Evolutionary conservation across 2,329 filamentous ascomycete genomes (phyloP).

Genomic region (Dissoconium aciculare): DNA sequence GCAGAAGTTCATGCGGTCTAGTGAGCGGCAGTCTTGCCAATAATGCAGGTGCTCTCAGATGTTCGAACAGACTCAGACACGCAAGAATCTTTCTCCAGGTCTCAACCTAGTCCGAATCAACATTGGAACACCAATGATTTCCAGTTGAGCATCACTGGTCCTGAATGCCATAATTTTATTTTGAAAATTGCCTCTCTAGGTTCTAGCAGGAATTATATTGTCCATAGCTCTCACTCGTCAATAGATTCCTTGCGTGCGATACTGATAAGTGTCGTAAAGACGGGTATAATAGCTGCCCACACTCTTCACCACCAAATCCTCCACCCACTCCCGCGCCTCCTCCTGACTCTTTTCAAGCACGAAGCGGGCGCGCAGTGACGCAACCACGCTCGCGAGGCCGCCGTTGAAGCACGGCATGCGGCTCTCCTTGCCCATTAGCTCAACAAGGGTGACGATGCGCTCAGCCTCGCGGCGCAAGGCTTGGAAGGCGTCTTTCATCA

Average conservation of each 20-base stretch:
- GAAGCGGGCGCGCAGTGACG: constrained; percentile 56
- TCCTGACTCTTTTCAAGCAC: constrained; percentile 71
- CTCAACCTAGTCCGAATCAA: too few relatives aligned
- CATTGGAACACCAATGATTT: too few relatives aligned
- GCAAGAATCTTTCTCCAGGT: too few relatives aligned
- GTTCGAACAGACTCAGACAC: too few relatives aligned
- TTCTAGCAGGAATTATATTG: too few relatives aligned
- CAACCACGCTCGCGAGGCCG: constrained; percentile 56
- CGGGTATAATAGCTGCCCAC: constrained; percentile 77
- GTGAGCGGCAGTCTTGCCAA: too few relatives aligned
- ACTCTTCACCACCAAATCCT: constrained; percentile 68
- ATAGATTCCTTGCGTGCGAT: constrained; percentile 77
- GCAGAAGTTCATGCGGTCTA: too few relatives aligned
- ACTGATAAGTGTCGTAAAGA: constrained; percentile 63
- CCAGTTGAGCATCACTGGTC: too few relatives aligned
- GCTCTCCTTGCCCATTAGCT: constrained; percentile 69
- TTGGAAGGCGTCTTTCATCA: constrained; percentile 76
- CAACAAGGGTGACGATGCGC: constrained; percentile 65
- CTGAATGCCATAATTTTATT: too few relatives aligned
- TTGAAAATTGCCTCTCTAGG: too few relatives aligned
- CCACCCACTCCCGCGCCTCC: constrained; percentile 67
- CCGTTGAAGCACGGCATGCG: constrained; percentile 74
- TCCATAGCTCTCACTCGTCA: constrained; percentile 33
- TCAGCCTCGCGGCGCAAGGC: constrained; percentile 65
- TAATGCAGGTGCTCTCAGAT: too few relatives aligned